Evolutionary conservation across 2,329 filamentous ascomycete species (phyloP).

Genomic region (Colletotrichum sidae): DNA sequence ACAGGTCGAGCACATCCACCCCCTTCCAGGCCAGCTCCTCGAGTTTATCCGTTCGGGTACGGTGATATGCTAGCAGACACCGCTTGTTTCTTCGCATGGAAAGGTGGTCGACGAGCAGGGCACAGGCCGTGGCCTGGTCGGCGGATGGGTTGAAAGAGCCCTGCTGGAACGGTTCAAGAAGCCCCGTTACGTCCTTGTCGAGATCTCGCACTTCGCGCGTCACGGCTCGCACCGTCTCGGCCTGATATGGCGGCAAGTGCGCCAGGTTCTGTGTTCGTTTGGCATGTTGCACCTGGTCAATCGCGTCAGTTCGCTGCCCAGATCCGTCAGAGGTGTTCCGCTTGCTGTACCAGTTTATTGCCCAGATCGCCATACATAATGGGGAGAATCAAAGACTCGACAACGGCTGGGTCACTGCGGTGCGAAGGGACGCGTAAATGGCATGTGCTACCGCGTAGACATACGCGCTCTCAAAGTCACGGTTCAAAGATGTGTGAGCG

Average conservation of each 20-base stretch:
- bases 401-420: too few species aligned
- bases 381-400: background rate
- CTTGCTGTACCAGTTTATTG: slow-evolving; percentile 79
- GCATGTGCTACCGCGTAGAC: slow-evolving; percentile 1
- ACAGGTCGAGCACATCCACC: slow-evolving; percentile 81
- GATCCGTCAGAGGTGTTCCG: background rate
- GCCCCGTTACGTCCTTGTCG: slow-evolving; percentile 83
- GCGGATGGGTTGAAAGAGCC: slow-evolving; percentile 86
- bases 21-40: slow-evolving; percentile 96
- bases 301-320: slow-evolving; percentile 36
- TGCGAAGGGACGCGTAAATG: too few species aligned
- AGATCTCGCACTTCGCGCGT: slow-evolving; percentile 94
- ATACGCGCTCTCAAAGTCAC: slow-evolving; percentile 5
- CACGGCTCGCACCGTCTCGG: slow-evolving; percentile 88
- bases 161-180: slow-evolving; percentile 81
- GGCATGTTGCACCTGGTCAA: slow-evolving; percentile 85
- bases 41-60: slow-evolving; percentile 88
- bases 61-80: slow-evolving; percentile 93
- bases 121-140: slow-evolving; percentile 87
- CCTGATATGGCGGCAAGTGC: slow-evolving; percentile 90
- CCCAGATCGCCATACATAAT: slow-evolving; percentile 89
- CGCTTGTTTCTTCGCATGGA: slow-evolving; percentile 97
- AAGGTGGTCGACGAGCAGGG: slow-evolving; percentile 91
- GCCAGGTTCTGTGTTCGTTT: slow-evolving; percentile 91
- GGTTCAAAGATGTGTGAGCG: slow-evolving; percentile 5